A percentile compares a stretch with the other conserved stretches of the same genome.
phyloP scores from a whole-genome alignment of 73 alveolate genomes.

The Symbiodinium pilosum region DNA sequence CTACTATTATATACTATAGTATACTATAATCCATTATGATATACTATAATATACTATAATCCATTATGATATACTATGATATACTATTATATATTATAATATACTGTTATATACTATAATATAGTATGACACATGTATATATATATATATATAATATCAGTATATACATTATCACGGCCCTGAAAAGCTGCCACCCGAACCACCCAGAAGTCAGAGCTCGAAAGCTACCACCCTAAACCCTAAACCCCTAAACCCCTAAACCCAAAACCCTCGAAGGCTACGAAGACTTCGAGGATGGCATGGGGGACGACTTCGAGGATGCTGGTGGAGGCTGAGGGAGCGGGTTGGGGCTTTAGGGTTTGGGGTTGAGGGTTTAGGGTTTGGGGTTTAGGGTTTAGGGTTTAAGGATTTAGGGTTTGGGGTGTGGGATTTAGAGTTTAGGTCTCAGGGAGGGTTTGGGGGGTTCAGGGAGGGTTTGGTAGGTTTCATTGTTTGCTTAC shows the following conservation, averaged over 20 bases:
- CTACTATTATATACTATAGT: too few relatives aligned
- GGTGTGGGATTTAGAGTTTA: background rate
- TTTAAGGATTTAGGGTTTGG: background rate
- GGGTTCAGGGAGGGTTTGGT: background rate
- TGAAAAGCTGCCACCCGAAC: too few relatives aligned
- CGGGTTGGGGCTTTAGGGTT: background rate
- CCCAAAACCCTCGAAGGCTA: conserved; percentile 4
- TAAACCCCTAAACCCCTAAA: background rate
- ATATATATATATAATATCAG: too few relatives aligned
- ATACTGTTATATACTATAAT: too few relatives aligned
- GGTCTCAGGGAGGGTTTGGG: background rate
- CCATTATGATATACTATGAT: too few relatives aligned
- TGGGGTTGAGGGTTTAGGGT: background rate
- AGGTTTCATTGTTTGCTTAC: background rate
- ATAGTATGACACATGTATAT: too few relatives aligned
- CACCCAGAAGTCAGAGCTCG: background rate
- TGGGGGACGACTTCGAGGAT: conserved; percentile 93
- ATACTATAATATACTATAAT: too few relatives aligned
- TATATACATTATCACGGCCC: too few relatives aligned
- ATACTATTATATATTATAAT: too few relatives aligned
- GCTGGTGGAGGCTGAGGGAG: conserved; percentile 16
- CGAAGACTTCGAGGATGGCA: conserved; percentile 91
- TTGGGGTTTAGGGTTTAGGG: background rate
- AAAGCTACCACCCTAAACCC: background rate
- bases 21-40: too few relatives aligned